These are phyloP conservation scores for Aspergillus proliferans DNA, from an alignment of 2,329 filamentous ascomycete genomes.

Conservation along the genomic window DNA sequence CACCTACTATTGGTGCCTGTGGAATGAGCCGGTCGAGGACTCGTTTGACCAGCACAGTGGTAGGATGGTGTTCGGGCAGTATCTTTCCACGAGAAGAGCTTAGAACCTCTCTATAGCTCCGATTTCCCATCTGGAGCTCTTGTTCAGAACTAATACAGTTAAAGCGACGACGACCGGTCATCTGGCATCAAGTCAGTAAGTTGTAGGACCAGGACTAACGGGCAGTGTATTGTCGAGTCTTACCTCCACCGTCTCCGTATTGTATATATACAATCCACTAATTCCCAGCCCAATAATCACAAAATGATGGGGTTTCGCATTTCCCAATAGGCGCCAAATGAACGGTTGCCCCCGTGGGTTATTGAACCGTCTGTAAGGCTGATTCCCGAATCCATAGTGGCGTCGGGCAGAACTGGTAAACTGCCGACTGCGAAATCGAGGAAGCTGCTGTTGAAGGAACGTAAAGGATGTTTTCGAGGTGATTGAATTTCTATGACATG, in stretches of 20 bases:
- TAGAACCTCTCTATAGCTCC: conserved; percentile 45
- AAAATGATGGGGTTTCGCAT: conserved; percentile 22
- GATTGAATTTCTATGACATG: background rate
- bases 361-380: conserved; percentile 16
- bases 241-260: conserved; percentile 51
- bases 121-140: conserved; percentile 40
- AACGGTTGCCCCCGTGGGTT: conserved; percentile 7
- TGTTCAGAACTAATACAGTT: conserved; percentile 46
- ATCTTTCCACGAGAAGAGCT: conserved; percentile 42
- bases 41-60: conserved; percentile 44
- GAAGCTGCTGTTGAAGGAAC: background rate
- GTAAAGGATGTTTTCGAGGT: background rate
- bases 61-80: conserved; percentile 45
- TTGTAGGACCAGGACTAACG: background rate
- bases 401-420: conserved; percentile 10
- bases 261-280: conserved; percentile 48
- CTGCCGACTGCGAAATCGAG: background rate
- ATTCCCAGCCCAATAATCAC: conserved; percentile 35
- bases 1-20: conserved; percentile 40
- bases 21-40: conserved; percentile 52
- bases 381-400: conserved; percentile 5
- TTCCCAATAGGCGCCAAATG: conserved; percentile 11
- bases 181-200: conserved; percentile 17
- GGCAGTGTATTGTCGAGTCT: conserved; percentile 3
- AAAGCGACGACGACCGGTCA: conserved; percentile 54